These are phyloP conservation scores for Saccharomyces pastorianus DNA, from an alignment of 1,139 yeast genomes.

Conservation along the genomic window DNA sequence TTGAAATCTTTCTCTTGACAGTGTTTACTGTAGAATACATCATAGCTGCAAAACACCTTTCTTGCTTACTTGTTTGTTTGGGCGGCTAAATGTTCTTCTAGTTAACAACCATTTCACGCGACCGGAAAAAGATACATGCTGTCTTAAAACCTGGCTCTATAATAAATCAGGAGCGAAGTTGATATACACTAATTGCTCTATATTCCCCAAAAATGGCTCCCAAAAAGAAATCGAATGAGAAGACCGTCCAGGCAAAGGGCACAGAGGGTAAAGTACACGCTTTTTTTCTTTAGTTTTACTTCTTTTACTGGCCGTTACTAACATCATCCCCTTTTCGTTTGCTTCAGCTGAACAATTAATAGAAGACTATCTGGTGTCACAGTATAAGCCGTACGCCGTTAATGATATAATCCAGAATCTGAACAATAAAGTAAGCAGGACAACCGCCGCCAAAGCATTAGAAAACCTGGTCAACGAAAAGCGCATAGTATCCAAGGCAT, in stretches of 20 bases:
- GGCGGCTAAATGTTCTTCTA: too few relatives aligned
- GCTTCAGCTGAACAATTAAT: slow-evolving; percentile 7
- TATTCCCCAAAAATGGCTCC: neutral
- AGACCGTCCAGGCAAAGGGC: neutral
- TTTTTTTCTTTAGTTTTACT: neutral
- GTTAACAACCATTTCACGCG: too few relatives aligned
- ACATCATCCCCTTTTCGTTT: neutral
- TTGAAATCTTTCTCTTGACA: too few relatives aligned
- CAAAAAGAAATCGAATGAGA: neutral
- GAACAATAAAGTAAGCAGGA: slow-evolving; percentile 32
- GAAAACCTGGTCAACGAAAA: slow-evolving; percentile 28
- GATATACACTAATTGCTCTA: too few relatives aligned
- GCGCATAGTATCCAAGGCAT: slow-evolving; percentile 30
- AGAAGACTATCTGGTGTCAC: slow-evolving; percentile 31
- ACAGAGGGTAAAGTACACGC: neutral
- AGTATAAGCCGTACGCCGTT: slow-evolving; percentile 37
- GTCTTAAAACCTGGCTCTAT: too few relatives aligned
- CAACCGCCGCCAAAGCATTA: slow-evolving; percentile 28
- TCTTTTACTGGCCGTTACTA: neutral
- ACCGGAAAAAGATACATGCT: too few relatives aligned
- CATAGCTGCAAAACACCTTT: too few relatives aligned
- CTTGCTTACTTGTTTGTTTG: too few relatives aligned
- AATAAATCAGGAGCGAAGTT: too few relatives aligned
- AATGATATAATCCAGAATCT: slow-evolving; percentile 35
- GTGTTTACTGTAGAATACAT: too few relatives aligned